A percentile compares a stretch with the other conserved stretches of the same genome.
These are phyloP conservation scores for Odontarrhena argentea DNA, from an alignment of 345 rosid genomes.

Conservation along the genomic window DNA sequence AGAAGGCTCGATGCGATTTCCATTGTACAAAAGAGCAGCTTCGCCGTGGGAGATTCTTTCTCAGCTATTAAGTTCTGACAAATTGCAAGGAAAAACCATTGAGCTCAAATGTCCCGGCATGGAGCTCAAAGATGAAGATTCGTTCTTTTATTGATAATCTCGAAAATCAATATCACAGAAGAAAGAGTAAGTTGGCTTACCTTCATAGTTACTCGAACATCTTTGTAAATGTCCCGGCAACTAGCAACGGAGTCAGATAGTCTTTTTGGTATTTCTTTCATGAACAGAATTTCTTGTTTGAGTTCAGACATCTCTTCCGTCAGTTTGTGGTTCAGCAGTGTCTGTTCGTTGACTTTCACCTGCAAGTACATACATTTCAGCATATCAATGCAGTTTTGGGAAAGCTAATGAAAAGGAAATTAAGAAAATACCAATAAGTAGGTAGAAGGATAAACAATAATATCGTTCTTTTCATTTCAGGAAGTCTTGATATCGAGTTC, in stretches of 20 bases:
- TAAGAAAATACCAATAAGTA: constrained; percentile 6
- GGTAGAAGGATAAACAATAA: neutral
- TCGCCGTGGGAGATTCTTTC: constrained; percentile 54
- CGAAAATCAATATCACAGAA: constrained; percentile 4
- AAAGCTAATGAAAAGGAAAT: neutral
- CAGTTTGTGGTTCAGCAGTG: constrained; percentile 51
- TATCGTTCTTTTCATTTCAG: neutral
- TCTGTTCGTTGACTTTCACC: constrained; percentile 65
- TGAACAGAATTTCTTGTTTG: constrained; percentile 49
- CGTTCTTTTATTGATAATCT: neutral
- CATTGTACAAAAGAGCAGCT: constrained; percentile 51
- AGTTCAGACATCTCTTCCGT: constrained; percentile 64
- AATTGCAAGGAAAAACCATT: constrained; percentile 32
- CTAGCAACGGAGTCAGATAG: constrained; percentile 50
- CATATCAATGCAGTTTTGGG: neutral
- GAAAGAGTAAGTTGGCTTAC: constrained; percentile 44
- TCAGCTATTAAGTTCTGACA: constrained; percentile 55
- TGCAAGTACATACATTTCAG: constrained; percentile 38
- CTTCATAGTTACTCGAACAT: constrained; percentile 55
- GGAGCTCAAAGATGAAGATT: no score
- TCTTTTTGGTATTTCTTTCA: constrained; percentile 55
- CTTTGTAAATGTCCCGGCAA: constrained; percentile 58
- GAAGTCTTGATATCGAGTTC: neutral
- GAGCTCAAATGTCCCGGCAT: neutral
- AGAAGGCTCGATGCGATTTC: constrained; percentile 64